Conservation (phyloP, 768 basidiomycete genomes). For the Cystofilobasidium ferigula region DNA sequence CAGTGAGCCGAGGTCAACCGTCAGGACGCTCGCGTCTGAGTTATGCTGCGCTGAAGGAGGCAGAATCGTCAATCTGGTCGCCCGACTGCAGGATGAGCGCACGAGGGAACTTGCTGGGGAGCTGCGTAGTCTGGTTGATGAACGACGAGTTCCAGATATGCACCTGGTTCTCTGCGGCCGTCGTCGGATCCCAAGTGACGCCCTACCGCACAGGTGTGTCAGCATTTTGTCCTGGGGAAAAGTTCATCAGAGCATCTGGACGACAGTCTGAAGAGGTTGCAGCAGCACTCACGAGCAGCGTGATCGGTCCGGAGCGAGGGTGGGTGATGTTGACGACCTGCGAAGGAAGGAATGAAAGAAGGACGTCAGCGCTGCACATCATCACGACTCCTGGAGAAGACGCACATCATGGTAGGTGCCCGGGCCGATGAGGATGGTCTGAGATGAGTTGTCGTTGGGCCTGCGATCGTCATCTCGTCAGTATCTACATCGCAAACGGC, state of each 20-base stretch:
- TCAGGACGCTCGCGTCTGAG: constrained; percentile 50
- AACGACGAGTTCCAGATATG: constrained; percentile 26
- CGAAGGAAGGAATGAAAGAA: no score
- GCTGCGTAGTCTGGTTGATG: constrained; percentile 29
- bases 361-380: neutral
- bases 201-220: constrained; percentile 6
- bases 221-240: neutral
- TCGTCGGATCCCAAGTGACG: constrained; percentile 9
- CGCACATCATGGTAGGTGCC: constrained; percentile 50
- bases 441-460: constrained; percentile 32
- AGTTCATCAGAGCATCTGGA: neutral
- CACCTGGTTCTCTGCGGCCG: constrained; percentile 21
- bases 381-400: neutral
- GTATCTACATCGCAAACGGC: neutral
- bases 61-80: constrained; percentile 39
- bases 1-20: constrained; percentile 36
- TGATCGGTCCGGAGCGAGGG: constrained; percentile 45
- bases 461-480: neutral
- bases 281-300: constrained; percentile 45
- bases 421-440: constrained; percentile 46
- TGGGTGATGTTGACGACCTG: constrained; percentile 46
- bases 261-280: neutral
- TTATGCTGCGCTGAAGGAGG: constrained; percentile 42
- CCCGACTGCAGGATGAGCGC: constrained; percentile 47
- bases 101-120: constrained; percentile 41